Evolutionary conservation across 2,329 filamentous ascomycete species (phyloP), one percentile per base, ranked within the genome.

Genomic region (Talaromyces sp.): DNA sequence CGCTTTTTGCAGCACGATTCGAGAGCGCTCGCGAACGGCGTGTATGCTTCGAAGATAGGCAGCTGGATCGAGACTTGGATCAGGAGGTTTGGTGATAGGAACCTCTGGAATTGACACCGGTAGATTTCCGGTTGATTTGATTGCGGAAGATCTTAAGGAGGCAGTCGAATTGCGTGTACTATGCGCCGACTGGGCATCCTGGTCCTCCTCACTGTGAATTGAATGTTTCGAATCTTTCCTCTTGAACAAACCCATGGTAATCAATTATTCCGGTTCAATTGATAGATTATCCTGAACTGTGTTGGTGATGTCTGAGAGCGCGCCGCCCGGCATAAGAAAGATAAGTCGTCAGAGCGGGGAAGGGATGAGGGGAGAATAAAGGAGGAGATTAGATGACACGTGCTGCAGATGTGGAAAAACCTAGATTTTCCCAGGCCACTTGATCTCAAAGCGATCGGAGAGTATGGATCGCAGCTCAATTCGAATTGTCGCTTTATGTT

Each of bases 1-100:
- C 9, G 92, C 91, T 80, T 90, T 93, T 66, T 90, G 85, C 65
- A 91, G 83, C 59, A 96, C 82, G 67, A 93, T 79, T 69, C 80
- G 85, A 72, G 86, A 89, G 66, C 92, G 82, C 71, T 97, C 92
- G 66, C 95, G 85, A 28, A 99, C 92, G 31, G 95, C 87, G 71
- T 91, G 87, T 71, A 98, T 86, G 78, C 92, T 97, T 73, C 91
- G 87, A 71, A 99, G 84, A 77, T 98, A 98, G 65, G 88, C 93
- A 25, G 90, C 91, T 21, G 93, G 93, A 74, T 98, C 92, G 69
- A 93, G 82, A 66, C 88, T 84, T 70, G 93, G 93, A 77, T 98
- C 93, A 31, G 93, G 93, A 16, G 92, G 87, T 71, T 87, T 88
- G 57, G 93, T 91, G 55, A 98, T 84, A 67, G 92, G 86, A 70